Evolutionary conservation across 495 filamentous ascomycete species (phyloP), one percentile per base, ranked within the genome.

Genomic region (Terfezia claveryi): DNA sequence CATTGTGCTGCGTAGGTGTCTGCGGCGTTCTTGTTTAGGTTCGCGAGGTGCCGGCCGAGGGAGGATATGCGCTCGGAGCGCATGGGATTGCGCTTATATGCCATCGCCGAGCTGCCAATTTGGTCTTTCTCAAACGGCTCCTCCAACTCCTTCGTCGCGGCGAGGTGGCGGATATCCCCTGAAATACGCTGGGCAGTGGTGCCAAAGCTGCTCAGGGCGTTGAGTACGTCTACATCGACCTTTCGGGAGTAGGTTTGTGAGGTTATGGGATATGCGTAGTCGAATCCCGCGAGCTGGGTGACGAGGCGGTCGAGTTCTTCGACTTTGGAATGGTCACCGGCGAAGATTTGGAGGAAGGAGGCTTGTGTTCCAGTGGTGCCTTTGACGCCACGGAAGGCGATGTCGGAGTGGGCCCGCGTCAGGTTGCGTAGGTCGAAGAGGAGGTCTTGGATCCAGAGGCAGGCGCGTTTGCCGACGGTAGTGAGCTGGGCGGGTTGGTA

Each of bases 51-150:
- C 37, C 85, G 79, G 38, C 82, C 82, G 10, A 98, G 77, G 17
- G 76, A 76, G 68, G 76, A 85, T 56, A 94, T 77, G 58, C 88
- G 76, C 70, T 98, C 91, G 44, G 74, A 83, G 46, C 88, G 80
- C 84, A 93, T 93, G 14, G 83, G 83, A 68, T 93, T 93, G 51
- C 82, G 74, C 72, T 94, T 95, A 71, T 91, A 96, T 9, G 87
- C 87, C 84, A 83, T 79, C 6, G 74, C 73, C 36, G 64, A 68
- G 9, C 61, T 66, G 37, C 79, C 80, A 41, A 85, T 85, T 61
- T 86, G 82, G 57, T 75, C 72, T 57, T 76, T 82, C 70, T 94
- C 89, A 55, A 92, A 91, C 2, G 89, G 89, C 72, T 94, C 89
- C 67, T 96, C 87, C 58, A 93, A 72, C 69, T 91, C 82, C 71